A percentile compares a stretch with the other conserved stretches of the same genome.
Evolutionary conservation across 2,329 filamentous ascomycete genomes (phyloP).

Genomic region (Talaromyces sp.): DNA sequence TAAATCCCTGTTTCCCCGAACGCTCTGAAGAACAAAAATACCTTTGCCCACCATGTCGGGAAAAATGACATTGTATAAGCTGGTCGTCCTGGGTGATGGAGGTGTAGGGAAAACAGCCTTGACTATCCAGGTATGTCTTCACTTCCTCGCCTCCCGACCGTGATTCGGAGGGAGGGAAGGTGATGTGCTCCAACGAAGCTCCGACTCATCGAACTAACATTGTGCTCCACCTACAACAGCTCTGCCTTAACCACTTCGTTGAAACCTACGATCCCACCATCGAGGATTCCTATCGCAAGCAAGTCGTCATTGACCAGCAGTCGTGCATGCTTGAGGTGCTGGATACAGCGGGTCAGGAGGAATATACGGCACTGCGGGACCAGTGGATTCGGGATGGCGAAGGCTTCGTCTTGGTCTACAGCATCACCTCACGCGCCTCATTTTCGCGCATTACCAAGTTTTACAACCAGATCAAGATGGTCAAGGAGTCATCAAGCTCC

Average conservation of each 20-base stretch:
- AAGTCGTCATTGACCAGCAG: constrained; percentile 84
- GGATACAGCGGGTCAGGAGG: constrained; percentile 96
- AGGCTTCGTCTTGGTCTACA: constrained; percentile 96
- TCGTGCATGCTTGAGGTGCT: constrained; percentile 97
- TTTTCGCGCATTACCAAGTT: constrained; percentile 95
- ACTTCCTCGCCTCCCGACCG: constrained; percentile 13
- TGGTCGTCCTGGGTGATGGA: constrained; percentile 93
- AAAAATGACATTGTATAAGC: constrained; percentile 93
- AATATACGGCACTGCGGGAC: constrained; percentile 94
- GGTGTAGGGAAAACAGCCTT: constrained; percentile 92
- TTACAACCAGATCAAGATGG: constrained; percentile 93
- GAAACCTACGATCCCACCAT: constrained; percentile 79
- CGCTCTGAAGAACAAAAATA: background rate
- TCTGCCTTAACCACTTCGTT: constrained; percentile 97
- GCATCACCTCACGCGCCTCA: constrained; percentile 94
- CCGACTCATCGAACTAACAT: background rate
- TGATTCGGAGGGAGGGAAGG: background rate
- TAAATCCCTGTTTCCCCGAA: constrained; percentile 2
- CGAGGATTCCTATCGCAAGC: constrained; percentile 69
- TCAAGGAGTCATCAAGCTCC: constrained; percentile 78
- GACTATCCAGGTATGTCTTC: constrained; percentile 69
- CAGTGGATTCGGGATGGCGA: constrained; percentile 99
- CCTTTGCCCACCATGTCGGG: constrained; percentile 67
- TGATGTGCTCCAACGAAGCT: background rate
- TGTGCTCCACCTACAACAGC: constrained; percentile 49